Percentiles rank a stretch among this genome's conserved stretches.
Conservation (phyloP, 257 asterid genomes). For the Solanum virginianum region DNA sequence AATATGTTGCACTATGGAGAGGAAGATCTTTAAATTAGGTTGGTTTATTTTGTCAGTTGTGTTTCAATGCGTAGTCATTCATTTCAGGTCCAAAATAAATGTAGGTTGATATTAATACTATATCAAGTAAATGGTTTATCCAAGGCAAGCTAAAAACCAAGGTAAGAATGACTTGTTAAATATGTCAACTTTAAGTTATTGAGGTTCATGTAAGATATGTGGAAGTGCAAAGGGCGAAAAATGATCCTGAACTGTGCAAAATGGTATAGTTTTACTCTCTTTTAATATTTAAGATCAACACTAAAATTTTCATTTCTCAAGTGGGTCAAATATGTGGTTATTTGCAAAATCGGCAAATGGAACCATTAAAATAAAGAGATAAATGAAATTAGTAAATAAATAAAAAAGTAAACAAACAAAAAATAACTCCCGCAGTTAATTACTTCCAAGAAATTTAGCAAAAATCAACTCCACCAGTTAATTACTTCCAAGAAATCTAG, state of each 20-base stretch:
- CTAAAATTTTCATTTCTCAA: not conserved
- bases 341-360: not conserved
- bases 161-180: slow-evolving; percentile 19
- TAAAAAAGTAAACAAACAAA: not conserved
- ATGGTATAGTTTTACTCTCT: not conserved
- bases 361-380: not conserved
- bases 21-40: not conserved
- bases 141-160: slow-evolving; percentile 19
- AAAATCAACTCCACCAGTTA: too few species aligned
- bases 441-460: too few species aligned
- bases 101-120: slow-evolving; percentile 27
- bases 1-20: not conserved
- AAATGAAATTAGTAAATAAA: not conserved
- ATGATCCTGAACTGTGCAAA: not conserved
- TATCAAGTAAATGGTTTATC: slow-evolving; percentile 6
- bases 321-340: not conserved
- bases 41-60: not conserved
- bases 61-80: not conserved
- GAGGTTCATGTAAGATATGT: not conserved
- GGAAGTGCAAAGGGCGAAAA: not conserved
- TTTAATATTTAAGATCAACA: not conserved
- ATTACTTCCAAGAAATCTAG: too few species aligned
- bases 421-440: too few species aligned
- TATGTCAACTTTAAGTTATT: not conserved
- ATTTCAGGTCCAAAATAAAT: not conserved